A percentile compares a stretch with the other conserved stretches of the same genome.
phyloP scores from a whole-genome alignment of 2,329 filamentous ascomycete genomes.

The Alternaria gaisen region DNA sequence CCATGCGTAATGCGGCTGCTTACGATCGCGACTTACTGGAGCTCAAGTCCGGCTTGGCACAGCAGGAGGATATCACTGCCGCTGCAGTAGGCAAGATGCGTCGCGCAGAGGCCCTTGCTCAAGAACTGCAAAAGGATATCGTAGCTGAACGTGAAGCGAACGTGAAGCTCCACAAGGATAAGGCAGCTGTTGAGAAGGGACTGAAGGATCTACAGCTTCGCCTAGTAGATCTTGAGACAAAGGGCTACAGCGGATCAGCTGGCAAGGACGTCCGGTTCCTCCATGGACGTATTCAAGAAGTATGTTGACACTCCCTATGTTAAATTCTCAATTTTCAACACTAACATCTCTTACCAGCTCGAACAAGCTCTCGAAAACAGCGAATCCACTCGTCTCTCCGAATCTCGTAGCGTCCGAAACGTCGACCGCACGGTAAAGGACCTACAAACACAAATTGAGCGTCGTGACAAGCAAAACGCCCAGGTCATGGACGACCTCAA shows the following conservation, averaged over 20 bases:
- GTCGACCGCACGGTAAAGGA: conserved; percentile 95
- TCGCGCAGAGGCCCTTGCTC: conserved; percentile 83
- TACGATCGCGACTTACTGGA: conserved; percentile 90
- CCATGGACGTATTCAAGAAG: conserved; percentile 93
- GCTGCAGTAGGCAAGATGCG: conserved; percentile 98
- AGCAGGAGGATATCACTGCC: conserved; percentile 90
- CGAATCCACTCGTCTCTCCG: conserved; percentile 78
- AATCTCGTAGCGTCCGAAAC: conserved; percentile 87
- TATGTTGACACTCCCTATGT: conserved; percentile 57
- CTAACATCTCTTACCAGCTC: conserved; percentile 65
- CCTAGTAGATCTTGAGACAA: conserved; percentile 93
- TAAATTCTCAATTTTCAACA: conserved; percentile 1
- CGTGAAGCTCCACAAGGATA: conserved; percentile 85
- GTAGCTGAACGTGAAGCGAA: conserved; percentile 83
- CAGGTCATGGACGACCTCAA: conserved; percentile 84
- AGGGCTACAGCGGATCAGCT: conserved; percentile 86
- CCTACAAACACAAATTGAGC: conserved; percentile 88
- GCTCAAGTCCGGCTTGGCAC: conserved; percentile 85
- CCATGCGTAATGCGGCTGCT: conserved; percentile 86
- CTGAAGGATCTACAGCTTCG: conserved; percentile 90
- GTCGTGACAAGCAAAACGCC: conserved; percentile 85
- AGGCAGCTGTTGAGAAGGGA: conserved; percentile 86
- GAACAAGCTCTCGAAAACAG: conserved; percentile 87
- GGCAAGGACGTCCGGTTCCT: conserved; percentile 96
- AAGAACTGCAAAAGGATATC: conserved; percentile 94